phyloP scores from a whole-genome alignment of 495 filamentous ascomycete genomes.

The Friedmanniomyces endolithicus region DNA sequence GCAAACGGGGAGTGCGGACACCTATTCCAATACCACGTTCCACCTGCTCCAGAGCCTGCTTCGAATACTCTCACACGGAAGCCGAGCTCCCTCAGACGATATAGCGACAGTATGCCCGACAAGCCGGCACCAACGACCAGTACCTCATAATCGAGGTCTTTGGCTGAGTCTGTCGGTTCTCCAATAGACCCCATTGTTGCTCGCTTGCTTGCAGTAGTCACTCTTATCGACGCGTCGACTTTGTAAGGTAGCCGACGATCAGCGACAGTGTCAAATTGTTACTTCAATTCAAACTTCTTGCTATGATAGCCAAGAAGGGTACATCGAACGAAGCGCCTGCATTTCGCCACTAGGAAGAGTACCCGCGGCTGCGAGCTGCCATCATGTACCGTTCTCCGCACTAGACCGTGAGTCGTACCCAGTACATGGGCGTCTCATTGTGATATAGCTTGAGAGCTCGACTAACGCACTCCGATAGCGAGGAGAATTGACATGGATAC shows the following conservation, averaged over 20 bases:
- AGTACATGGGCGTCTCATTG: neutral
- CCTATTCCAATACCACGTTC: slow-evolving; percentile 12
- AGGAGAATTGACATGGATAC: too few species aligned
- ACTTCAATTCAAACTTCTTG: too few species aligned
- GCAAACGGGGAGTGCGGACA: neutral
- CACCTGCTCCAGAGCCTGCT: neutral
- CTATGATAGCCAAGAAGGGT: too few species aligned
- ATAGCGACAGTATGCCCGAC: slow-evolving; percentile 5
- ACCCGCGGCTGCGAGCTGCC: too few species aligned
- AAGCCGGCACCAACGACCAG: slow-evolving; percentile 14
- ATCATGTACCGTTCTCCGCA: too few species aligned
- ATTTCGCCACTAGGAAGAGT: too few species aligned
- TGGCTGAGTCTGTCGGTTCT: neutral
- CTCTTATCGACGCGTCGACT: too few species aligned
- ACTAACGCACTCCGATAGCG: too few species aligned
- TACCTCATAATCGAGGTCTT: slow-evolving; percentile 3
- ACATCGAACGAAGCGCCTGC: too few species aligned
- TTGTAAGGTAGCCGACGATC: too few species aligned
- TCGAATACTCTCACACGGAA: slow-evolving; percentile 3
- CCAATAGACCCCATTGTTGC: neutral
- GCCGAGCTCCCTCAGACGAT: slow-evolving; percentile 2
- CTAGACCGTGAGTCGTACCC: neutral
- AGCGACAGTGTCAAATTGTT: too few species aligned
- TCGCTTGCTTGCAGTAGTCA: neutral
- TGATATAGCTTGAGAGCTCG: too few species aligned